Evolutionary conservation across 2,329 filamentous ascomycete genomes (phyloP).

Genomic region (Diplocarpon rosae): DNA sequence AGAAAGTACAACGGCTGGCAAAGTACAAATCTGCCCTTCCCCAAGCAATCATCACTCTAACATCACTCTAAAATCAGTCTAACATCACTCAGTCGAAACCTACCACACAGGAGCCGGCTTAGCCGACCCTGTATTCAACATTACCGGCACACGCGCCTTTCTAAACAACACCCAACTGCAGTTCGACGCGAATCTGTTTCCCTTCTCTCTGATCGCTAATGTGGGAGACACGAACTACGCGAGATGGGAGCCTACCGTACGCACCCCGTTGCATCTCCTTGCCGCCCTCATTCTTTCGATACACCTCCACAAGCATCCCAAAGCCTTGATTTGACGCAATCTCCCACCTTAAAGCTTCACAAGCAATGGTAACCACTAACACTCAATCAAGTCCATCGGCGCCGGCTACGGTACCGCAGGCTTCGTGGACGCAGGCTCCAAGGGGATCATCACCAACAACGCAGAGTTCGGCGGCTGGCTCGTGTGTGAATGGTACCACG

Average conservation of each 20-base stretch:
- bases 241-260: neutral
- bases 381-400: neutral
- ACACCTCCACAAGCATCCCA: neutral
- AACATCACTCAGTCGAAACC: slow-evolving; percentile 14
- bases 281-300: neutral
- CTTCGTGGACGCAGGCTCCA: slow-evolving; percentile 7
- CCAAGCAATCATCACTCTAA: neutral
- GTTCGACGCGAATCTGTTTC: slow-evolving; percentile 15
- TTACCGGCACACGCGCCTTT: slow-evolving; percentile 9
- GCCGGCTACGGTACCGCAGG: slow-evolving; percentile 10
- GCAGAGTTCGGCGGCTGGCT: slow-evolving; percentile 18
- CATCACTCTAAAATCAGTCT: neutral
- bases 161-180: slow-evolving; percentile 18
- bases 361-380: neutral
- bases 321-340: neutral
- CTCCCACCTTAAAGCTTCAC: too few species aligned
- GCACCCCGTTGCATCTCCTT: neutral
- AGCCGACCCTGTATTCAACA: slow-evolving; percentile 17
- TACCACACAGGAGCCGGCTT: slow-evolving; percentile 19
- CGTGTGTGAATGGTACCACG: slow-evolving; percentile 22
- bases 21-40: slow-evolving; percentile 5
- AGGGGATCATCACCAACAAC: slow-evolving; percentile 10
- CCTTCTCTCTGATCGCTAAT: slow-evolving; percentile 16
- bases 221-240: slow-evolving; percentile 6
- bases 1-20: slow-evolving; percentile 12